A percentile compares a stretch with the other conserved stretches of the same genome.
phyloP scores from a whole-genome alignment of 441 rosid genomes.

The Croton setiger region DNA sequence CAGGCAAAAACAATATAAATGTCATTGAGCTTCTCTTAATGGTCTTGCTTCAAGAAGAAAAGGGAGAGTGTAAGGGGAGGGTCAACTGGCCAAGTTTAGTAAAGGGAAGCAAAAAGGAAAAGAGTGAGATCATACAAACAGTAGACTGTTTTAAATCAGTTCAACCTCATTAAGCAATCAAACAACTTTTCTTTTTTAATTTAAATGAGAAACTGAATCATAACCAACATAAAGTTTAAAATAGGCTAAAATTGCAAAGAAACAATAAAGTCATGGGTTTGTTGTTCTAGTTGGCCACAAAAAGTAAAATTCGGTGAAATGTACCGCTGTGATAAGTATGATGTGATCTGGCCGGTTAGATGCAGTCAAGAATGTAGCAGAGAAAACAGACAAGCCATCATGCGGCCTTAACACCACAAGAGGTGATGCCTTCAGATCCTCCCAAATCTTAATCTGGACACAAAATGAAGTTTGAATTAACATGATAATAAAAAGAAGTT shows the following conservation, averaged over 20 bases:
- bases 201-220: not conserved
- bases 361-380: slow-evolving; percentile 61
- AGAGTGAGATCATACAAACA: not conserved
- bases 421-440: slow-evolving; percentile 62
- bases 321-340: slow-evolving; percentile 75
- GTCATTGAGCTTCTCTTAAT: not conserved
- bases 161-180: not conserved
- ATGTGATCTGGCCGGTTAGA: slow-evolving; percentile 72
- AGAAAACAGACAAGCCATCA: slow-evolving; percentile 67
- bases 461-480: not conserved
- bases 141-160: not conserved
- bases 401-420: slow-evolving; percentile 68
- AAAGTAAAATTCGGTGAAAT: slow-evolving; percentile 7
- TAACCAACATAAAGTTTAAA: not conserved
- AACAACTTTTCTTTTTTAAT: not conserved
- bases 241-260: not conserved
- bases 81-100: too few relatives aligned
- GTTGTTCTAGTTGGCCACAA: not conserved
- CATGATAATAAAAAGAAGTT: not conserved
- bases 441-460: slow-evolving; percentile 83
- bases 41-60: not conserved
- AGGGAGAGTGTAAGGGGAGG: not conserved
- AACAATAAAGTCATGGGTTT: not conserved
- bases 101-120: not conserved
- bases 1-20: not conserved